phyloP scores from a whole-genome alignment of 177 flowering plant genomes.

The Vitis hybrid region DNA sequence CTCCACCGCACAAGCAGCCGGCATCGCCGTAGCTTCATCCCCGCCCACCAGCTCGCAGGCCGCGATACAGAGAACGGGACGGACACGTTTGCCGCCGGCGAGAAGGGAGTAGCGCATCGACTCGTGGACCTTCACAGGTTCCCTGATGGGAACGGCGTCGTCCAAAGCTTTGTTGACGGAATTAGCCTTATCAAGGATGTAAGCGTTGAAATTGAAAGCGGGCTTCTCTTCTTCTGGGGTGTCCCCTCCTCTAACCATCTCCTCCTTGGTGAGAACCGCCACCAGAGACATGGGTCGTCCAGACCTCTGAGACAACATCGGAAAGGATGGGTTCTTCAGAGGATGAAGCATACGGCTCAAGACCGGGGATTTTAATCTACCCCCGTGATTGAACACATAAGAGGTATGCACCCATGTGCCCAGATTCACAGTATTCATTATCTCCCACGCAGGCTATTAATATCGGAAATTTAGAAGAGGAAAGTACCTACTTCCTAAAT shows the following conservation, averaged over 20 bases:
- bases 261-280: slow-evolving; percentile 37
- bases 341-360: slow-evolving; percentile 8
- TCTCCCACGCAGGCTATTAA: background rate
- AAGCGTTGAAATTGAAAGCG: slow-evolving; percentile 50
- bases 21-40: slow-evolving; percentile 45
- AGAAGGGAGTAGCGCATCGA: slow-evolving; percentile 75
- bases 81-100: slow-evolving; percentile 78
- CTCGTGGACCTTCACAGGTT: slow-evolving; percentile 59
- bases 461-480: too few relatives aligned
- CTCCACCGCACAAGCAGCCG: slow-evolving; percentile 71
- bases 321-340: slow-evolving; percentile 8
- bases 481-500: too few relatives aligned
- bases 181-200: slow-evolving; percentile 46
- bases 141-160: slow-evolving; percentile 40
- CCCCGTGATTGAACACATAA: slow-evolving; percentile 13
- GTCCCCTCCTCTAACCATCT: slow-evolving; percentile 14
- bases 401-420: slow-evolving; percentile 27
- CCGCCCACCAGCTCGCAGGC: slow-evolving; percentile 82
- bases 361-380: slow-evolving; percentile 17
- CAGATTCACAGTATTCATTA: slow-evolving; percentile 25
- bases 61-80: slow-evolving; percentile 70
- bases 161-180: slow-evolving; percentile 62
- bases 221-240: background rate
- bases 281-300: slow-evolving; percentile 4
- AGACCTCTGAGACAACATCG: slow-evolving; percentile 8